These are phyloP conservation scores for Santalum album DNA, from an alignment of 164 flowering plant species.

Conservation along the genomic window DNA sequence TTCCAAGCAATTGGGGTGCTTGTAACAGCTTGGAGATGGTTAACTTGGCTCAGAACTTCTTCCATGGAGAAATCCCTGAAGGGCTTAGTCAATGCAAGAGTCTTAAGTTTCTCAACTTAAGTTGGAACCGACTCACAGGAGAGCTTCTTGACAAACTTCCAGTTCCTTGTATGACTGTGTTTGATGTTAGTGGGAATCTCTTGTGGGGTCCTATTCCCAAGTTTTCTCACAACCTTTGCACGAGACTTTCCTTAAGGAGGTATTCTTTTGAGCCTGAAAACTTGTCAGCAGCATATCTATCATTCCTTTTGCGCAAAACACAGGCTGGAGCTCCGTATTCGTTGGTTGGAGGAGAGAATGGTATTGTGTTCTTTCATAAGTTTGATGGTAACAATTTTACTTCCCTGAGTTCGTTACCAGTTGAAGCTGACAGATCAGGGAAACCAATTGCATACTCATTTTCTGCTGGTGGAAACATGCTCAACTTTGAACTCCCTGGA, in stretches of 20 bases:
- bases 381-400: slow-evolving; percentile 60
- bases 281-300: slow-evolving; percentile 31
- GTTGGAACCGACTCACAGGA: slow-evolving; percentile 53
- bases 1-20: slow-evolving; percentile 60
- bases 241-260: slow-evolving; percentile 13
- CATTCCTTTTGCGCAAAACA: slow-evolving; percentile 31
- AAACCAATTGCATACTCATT: slow-evolving; percentile 49
- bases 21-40: slow-evolving; percentile 71
- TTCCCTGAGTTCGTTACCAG: slow-evolving; percentile 37
- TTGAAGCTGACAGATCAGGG: slow-evolving; percentile 41
- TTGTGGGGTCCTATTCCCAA: slow-evolving; percentile 58
- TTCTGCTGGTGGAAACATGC: slow-evolving; percentile 49
- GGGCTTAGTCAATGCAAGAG: slow-evolving; percentile 45
- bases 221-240: slow-evolving; percentile 31
- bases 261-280: slow-evolving; percentile 3
- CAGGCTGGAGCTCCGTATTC: slow-evolving; percentile 19
- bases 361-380: slow-evolving; percentile 44
- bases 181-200: slow-evolving; percentile 60
- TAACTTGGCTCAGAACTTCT: slow-evolving; percentile 56
- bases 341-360: slow-evolving; percentile 22
- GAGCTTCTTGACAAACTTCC: slow-evolving; percentile 37
- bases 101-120: slow-evolving; percentile 54
- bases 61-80: slow-evolving; percentile 42
- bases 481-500: slow-evolving; percentile 51
- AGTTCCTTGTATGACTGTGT: slow-evolving; percentile 60